Percentiles rank a stretch among this genome's conserved stretches.
Conservation (phyloP, 257 asterid genomes). For the Fraxinus cuspidata region DNA sequence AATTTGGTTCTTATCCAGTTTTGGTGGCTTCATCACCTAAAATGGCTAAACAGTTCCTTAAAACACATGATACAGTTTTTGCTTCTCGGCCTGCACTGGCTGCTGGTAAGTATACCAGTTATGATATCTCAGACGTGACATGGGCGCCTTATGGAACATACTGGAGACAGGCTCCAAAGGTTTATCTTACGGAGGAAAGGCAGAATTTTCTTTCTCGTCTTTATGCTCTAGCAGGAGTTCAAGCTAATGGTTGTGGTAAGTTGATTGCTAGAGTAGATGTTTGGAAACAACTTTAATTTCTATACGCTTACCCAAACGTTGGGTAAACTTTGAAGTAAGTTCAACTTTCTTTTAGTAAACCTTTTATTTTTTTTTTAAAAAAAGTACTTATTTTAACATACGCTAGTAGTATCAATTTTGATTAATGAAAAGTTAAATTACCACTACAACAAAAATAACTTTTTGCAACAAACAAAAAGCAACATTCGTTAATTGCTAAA, state of each 20-base stretch:
- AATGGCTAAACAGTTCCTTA: constrained; percentile 33
- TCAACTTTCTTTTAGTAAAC: too few relatives aligned
- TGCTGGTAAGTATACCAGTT: constrained; percentile 18
- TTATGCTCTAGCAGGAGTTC: not conserved
- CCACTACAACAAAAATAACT: too few relatives aligned
- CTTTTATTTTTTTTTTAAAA: too few relatives aligned
- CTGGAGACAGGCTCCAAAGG: not conserved
- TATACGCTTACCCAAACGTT: too few relatives aligned
- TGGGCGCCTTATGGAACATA: not conserved
- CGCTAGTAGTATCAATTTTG: too few relatives aligned
- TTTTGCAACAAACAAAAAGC: too few relatives aligned
- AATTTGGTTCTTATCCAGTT: constrained; percentile 29
- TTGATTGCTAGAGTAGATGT: too few relatives aligned
- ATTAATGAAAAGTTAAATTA: too few relatives aligned
- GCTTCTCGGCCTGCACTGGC: constrained; percentile 20
- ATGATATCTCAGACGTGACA: not conserved
- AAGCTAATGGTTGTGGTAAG: not conserved
- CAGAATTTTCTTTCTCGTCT: not conserved
- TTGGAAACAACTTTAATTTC: too few relatives aligned
- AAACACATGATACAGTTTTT: constrained; percentile 15
- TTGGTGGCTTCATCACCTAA: constrained; percentile 31
- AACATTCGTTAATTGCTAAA: too few relatives aligned
- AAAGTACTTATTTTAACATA: too few relatives aligned
- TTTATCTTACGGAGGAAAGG: not conserved
- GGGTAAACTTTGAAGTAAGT: too few relatives aligned